These are phyloP conservation scores for Ascochyta viciae-villosae DNA, from an alignment of 2,329 filamentous ascomycete species.

Conservation along the genomic window DNA sequence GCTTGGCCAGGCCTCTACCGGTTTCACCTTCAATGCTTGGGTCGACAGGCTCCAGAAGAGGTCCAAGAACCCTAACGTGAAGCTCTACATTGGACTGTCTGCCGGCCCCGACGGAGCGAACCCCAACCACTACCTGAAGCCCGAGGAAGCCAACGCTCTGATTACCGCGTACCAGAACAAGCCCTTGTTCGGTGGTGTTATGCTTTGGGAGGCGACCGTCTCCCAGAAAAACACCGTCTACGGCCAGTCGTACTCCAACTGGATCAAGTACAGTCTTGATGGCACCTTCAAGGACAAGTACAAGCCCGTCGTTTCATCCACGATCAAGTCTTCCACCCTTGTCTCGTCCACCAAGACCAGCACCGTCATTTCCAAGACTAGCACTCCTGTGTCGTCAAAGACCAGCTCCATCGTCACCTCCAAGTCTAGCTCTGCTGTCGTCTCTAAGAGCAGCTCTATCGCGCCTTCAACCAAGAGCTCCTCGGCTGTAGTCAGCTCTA, in stretches of 20 bases:
- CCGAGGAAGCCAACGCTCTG: slow-evolving; percentile 54
- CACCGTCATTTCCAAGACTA: slow-evolving; percentile 1
- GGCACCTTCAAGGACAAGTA: slow-evolving; percentile 31
- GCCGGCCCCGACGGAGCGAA: slow-evolving; percentile 35
- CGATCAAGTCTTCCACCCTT: slow-evolving; percentile 1
- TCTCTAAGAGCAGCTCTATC: slow-evolving; percentile 4
- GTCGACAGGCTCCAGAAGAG: slow-evolving; percentile 45
- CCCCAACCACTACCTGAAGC: slow-evolving; percentile 55
- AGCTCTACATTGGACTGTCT: slow-evolving; percentile 62
- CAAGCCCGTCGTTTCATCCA: slow-evolving; percentile 23
- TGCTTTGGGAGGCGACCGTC: slow-evolving; percentile 65
- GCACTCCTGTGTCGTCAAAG: slow-evolving; percentile 9
- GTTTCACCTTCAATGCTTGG: slow-evolving; percentile 58
- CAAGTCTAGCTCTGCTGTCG: slow-evolving; percentile 2
- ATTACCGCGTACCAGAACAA: slow-evolving; percentile 47
- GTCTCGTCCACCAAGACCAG: neutral
- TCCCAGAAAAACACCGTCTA: slow-evolving; percentile 56
- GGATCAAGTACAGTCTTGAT: slow-evolving; percentile 54
- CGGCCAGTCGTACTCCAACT: slow-evolving; percentile 54
- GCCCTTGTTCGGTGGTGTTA: slow-evolving; percentile 63
- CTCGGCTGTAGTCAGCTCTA: slow-evolving; percentile 5
- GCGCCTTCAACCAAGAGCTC: slow-evolving; percentile 8
- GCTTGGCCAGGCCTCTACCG: slow-evolving; percentile 33
- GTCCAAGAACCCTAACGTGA: slow-evolving; percentile 52
- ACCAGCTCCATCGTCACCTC: slow-evolving; percentile 1